A percentile compares a stretch with the other conserved stretches of the same genome.
phyloP scores from a whole-genome alignment of 257 asterid genomes.

The Solanum peruvianum region DNA sequence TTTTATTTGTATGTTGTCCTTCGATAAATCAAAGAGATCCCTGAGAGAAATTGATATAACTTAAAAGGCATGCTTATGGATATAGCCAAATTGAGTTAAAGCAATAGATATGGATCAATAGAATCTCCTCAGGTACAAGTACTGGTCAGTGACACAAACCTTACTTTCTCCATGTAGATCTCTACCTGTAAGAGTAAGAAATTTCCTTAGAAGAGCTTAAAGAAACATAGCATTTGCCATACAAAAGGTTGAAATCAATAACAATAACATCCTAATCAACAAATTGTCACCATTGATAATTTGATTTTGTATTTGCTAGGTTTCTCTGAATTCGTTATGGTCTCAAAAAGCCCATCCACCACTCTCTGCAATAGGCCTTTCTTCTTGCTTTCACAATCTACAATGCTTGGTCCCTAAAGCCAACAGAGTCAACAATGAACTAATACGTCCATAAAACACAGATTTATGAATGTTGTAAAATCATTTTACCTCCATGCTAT shows the following conservation, averaged over 20 bases:
- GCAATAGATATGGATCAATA: neutral
- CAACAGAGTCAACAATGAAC: neutral
- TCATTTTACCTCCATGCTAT: conserved; percentile 74
- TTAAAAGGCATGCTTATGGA: neutral
- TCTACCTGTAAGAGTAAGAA: conserved; percentile 49
- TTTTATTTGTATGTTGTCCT: conserved; percentile 72
- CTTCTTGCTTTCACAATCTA: conserved; percentile 29
- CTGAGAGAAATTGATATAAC: conserved; percentile 15
- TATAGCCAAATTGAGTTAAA: neutral
- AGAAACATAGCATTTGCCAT: neutral
- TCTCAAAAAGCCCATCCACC: conserved; percentile 53
- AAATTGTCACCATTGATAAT: conserved; percentile 54
- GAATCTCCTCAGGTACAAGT: neutral
- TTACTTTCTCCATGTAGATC: conserved; percentile 82
- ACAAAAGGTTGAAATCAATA: neutral
- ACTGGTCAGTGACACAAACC: conserved; percentile 25
- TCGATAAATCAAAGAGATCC: conserved; percentile 77
- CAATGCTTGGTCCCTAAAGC: conserved; percentile 62
- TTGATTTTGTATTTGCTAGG: conserved; percentile 28
- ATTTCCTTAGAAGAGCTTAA: neutral
- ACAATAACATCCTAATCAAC: neutral
- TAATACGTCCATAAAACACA: neutral
- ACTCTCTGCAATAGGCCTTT: conserved; percentile 66
- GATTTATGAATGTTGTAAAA: neutral
- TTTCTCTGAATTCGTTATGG: conserved; percentile 37